Base-by-base conservation (phyloP, 805 yeast genomes). In the Lipomyces lipofer region DNA sequence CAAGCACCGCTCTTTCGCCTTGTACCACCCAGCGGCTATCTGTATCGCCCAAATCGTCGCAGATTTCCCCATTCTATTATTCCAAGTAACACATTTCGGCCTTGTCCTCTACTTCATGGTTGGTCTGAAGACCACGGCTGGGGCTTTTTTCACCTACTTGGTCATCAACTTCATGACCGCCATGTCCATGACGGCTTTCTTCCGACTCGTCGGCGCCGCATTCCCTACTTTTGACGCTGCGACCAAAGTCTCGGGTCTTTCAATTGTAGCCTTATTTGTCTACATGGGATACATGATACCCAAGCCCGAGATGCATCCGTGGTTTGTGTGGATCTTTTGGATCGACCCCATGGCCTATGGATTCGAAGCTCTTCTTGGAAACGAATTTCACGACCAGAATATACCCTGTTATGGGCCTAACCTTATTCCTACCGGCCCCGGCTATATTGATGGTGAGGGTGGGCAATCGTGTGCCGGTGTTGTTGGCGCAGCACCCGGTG, bases 1-100 rank as follows among this genome's bases (percentile, higher is more conserved):
- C 75, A 82, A 82, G 63, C 86, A 82, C 9, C 22, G 19, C 13
- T 25, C 25, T 2, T 52, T 36, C 62, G 80, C 84, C 1, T 65
- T 82, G 30, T 82, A 82, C 60, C 83, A 78, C 56, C 84, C 85
- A 12, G 70, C 82, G 52, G 84, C 88, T 5, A 84, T 83, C 63
- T 85, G 88, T 0, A 62, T 84, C 35, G 83, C 86, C 0, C 78
- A 84, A 1, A 75, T 84, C 53, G 58, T 82, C 12, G 74, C 84
- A 5, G 87, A 84, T 64, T 58, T 82, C 27, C 86, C 86, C 3
- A 66, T 75, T 45, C 80, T 81, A 64, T 42, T 79, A n/a, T 27
- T 75, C 24, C 72, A 77, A 29, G 66, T 75, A 24, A 63, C 78
- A 21, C 60, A 67, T 24, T 83, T 83, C 67, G 63, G 75, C 33